A percentile compares a stretch with the other conserved stretches of the same genome.
Conservation (phyloP, 225 moss, liverwort and hornwort species). For the Thuidium tamariscinum region DNA sequence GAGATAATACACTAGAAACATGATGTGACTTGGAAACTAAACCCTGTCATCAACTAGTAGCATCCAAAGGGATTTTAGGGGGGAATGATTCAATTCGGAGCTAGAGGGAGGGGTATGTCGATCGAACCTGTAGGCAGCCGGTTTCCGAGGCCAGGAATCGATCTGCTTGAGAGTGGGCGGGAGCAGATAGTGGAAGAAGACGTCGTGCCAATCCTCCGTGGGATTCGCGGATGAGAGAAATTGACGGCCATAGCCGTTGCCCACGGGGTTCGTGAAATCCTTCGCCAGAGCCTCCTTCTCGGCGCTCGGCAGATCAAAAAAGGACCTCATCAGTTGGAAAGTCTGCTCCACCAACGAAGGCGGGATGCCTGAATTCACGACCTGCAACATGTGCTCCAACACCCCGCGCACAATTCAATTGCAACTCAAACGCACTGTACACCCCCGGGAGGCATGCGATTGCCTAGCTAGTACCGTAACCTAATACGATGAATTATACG, state of each 20-base stretch:
- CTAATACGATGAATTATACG: no score
- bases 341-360: neutral
- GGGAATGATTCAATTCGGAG: neutral
- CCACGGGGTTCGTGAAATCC: neutral
- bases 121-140: slow-evolving; percentile 15
- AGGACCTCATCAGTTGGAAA: slow-evolving; percentile 3
- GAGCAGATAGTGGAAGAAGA: slow-evolving; percentile 29
- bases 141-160: slow-evolving; percentile 17
- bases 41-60: neutral
- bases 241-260: slow-evolving; percentile 31
- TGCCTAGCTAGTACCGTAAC: neutral
- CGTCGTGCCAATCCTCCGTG: slow-evolving; percentile 24
- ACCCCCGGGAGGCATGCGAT: neutral
- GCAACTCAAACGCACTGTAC: neutral
- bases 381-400: neutral
- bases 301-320: slow-evolving; percentile 16
- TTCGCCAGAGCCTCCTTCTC: slow-evolving; percentile 20
- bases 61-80: neutral
- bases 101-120: neutral
- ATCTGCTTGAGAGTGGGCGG: slow-evolving; percentile 1
- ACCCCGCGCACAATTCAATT: neutral
- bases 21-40: neutral
- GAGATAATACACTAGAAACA: neutral
- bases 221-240: neutral
- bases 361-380: slow-evolving; percentile 8